Percentiles rank a stretch among this genome's conserved stretches.
These are phyloP conservation scores for Coemansia sp. DNA, from an alignment of 192 early-diverging fungal species.

Conservation along the genomic window DNA sequence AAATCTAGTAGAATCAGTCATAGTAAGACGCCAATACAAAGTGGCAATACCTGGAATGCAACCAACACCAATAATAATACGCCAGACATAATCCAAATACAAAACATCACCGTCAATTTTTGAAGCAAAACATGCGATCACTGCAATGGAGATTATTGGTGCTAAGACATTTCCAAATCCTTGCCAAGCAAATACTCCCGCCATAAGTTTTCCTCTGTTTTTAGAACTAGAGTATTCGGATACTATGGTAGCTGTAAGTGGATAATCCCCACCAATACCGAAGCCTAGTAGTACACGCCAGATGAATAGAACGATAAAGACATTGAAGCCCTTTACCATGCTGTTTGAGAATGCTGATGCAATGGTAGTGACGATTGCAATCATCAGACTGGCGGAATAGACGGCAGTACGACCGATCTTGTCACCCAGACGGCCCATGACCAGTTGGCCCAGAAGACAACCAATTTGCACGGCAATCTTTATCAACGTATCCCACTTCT, in stretches of 20 bases:
- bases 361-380: conserved; percentile 84
- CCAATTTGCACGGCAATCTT: conserved; percentile 89
- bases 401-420: conserved; percentile 85
- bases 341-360: conserved; percentile 72
- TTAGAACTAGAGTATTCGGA: conserved; percentile 83
- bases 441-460: conserved; percentile 89
- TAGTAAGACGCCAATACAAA: conserved; percentile 80
- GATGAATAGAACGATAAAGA: conserved; percentile 72
- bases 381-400: conserved; percentile 86
- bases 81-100: conserved; percentile 89
- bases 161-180: conserved; percentile 86
- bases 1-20: conserved; percentile 78
- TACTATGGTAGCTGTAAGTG: conserved; percentile 89
- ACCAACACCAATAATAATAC: conserved; percentile 82
- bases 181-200: conserved; percentile 91
- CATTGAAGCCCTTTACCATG: conserved; percentile 65
- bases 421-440: conserved; percentile 87
- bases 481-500: conserved; percentile 73
- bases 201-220: conserved; percentile 85
- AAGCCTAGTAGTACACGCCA: conserved; percentile 93
- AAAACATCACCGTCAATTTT: conserved; percentile 64
- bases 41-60: conserved; percentile 78
- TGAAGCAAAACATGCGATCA: no score
- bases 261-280: conserved; percentile 95
- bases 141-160: conserved; percentile 65